Conservation (phyloP, 163 green algal genomes). For the Chloromonas sp. region DNA sequence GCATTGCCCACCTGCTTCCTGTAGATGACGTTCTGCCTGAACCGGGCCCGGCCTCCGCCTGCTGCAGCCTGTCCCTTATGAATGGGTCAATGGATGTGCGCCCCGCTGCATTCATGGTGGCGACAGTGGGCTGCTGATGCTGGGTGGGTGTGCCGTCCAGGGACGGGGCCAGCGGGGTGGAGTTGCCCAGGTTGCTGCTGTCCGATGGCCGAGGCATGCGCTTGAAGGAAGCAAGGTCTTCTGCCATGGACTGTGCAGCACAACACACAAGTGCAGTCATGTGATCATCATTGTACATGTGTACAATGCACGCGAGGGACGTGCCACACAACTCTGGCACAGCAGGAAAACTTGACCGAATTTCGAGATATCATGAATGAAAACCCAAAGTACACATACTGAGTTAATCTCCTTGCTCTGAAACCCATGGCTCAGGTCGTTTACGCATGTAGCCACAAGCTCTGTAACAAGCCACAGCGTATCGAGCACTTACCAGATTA, state of each 20-base stretch:
- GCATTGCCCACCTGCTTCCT: too few relatives aligned
- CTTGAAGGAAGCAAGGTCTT: slow-evolving; percentile 27
- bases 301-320: not conserved
- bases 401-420: too few relatives aligned
- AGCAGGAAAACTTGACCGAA: too few relatives aligned
- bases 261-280: too few relatives aligned
- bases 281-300: too few relatives aligned
- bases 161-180: not conserved
- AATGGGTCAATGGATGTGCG: not conserved
- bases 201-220: slow-evolving; percentile 1
- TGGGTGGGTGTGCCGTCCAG: not conserved
- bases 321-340: not conserved
- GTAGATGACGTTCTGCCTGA: too few relatives aligned
- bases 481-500: not conserved
- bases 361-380: too few relatives aligned
- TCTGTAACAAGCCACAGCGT: not conserved
- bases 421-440: not conserved
- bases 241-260: slow-evolving; percentile 29
- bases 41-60: too few relatives aligned
- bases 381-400: too few relatives aligned
- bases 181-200: not conserved
- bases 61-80: not conserved
- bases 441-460: not conserved
- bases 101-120: not conserved
- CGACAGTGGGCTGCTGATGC: not conserved